Percentiles rank a stretch among this genome's conserved stretches.
These are phyloP conservation scores for Podila horticola DNA, from an alignment of 192 early-diverging fungal species.

Conservation along the genomic window DNA sequence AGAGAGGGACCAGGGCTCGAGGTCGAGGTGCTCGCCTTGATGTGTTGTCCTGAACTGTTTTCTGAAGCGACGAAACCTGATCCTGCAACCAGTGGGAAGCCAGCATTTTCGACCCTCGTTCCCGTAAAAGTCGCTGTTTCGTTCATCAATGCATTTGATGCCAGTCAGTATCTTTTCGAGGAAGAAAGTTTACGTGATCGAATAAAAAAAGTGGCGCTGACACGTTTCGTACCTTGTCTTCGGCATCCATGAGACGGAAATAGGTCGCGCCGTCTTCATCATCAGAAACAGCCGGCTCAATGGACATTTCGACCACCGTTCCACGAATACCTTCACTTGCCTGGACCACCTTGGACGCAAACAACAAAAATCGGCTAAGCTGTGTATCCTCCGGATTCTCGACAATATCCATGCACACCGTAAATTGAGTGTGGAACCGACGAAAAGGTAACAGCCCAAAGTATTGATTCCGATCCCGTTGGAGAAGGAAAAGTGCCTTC, in stretches of 20 bases:
- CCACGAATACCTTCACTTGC: slow-evolving; percentile 44
- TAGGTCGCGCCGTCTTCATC: slow-evolving; percentile 4
- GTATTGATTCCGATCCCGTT: slow-evolving; percentile 19
- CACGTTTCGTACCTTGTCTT: slow-evolving; percentile 26
- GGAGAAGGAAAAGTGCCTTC: slow-evolving; percentile 19
- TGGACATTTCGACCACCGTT: slow-evolving; percentile 34
- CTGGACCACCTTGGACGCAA: slow-evolving; percentile 38
- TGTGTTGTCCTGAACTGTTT: slow-evolving; percentile 16
- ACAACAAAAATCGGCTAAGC: slow-evolving; percentile 19
- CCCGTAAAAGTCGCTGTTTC: slow-evolving; percentile 33
- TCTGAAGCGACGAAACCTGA: slow-evolving; percentile 42
- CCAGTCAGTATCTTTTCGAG: no score
- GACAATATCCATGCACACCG: slow-evolving; percentile 21
- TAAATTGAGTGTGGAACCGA: slow-evolving; percentile 29
- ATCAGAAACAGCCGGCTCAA: slow-evolving; percentile 5
- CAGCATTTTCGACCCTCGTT: slow-evolving; percentile 37
- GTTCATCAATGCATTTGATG: background rate
- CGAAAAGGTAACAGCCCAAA: slow-evolving; percentile 42
- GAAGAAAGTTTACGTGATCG: background rate
- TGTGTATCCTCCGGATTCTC: slow-evolving; percentile 24
- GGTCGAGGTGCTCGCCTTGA: slow-evolving; percentile 6
- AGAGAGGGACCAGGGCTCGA: slow-evolving; percentile 18
- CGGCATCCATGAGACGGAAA: slow-evolving; percentile 40
- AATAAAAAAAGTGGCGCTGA: background rate
- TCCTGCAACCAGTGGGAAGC: slow-evolving; percentile 51